Evolutionary conservation across 2,329 filamentous ascomycete genomes (phyloP), one percentile per base, ranked within the genome.

Genomic region (Penicillium thymicola): DNA sequence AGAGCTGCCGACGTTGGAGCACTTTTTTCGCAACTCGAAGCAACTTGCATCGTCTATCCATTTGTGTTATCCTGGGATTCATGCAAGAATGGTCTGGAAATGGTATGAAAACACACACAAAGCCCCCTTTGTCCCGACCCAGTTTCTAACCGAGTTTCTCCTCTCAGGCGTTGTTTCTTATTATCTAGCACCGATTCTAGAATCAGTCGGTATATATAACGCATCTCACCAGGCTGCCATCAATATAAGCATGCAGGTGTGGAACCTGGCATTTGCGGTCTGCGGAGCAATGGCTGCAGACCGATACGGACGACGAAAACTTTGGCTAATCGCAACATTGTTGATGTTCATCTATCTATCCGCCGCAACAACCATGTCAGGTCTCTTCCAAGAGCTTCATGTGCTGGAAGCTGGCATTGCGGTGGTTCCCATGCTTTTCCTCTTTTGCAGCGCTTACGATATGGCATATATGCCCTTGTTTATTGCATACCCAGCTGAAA

Each of bases 341-440:
- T 18, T 61, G 44, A 61, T 61, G 59, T 18, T 62, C 4, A 58
- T 63, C 38, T 65, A 62, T 28, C 47, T 60, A 16, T 51, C 62
- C 2, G 57, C 61, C 18, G 61, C 62, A 7, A 57, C 59, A 0
- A 48, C 53, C 16, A 61, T 67, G 53, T 51, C 57, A 0, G 62
- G 60, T 7, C 56, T 65, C 5, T 63, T 59, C 27, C 52, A 56
- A 7, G 55, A 65, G 54, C 48, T 67, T 53, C 37, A 55, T 18
- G 48, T 62, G 4, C 36, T 61, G 6, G 47, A 53, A 16, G 65
- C 65, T 4, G 68, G 64, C 3, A 67, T 65, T 37, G 64, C 71
- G 3, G 70, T 72, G 3, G 62, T 74, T 4, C 69, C 61, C 0
- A 57, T 63, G 51, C 38, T 64, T 13, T 65, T 63, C 42, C 53